Base-by-base conservation (phyloP, 768 basidiomycete genomes). In the Amanita polypyramis region DNA sequence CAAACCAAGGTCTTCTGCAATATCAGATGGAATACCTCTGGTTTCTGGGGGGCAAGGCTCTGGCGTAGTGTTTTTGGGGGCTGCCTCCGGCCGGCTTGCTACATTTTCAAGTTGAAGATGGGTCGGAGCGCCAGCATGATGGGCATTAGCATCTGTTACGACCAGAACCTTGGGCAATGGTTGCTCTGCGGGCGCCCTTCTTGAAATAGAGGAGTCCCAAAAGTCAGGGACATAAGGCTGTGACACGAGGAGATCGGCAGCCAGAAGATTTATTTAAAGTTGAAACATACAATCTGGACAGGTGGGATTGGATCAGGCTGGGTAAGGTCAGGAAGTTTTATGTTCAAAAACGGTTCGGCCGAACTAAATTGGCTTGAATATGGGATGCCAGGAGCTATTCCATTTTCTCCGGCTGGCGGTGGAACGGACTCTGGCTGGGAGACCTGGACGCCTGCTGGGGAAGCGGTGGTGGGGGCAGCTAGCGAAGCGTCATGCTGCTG, bases 321-420 rank as follows among this genome's bases (percentile, higher is more conserved):
- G 17, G 74, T 68, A 12, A 75, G 58, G 52, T 82, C 71, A 17
- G 87, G 87, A 36, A 90, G 58, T 42, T 64, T 67, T 55, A 84
- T 60, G 51, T 72, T 69, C 53, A 77, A 57, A 48, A 70, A 72
- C 14, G 58, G 55, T 17, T 60, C 59, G 5, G 65, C 50, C 10
- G 63, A 58, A 17, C 54, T 41, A 11, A 29, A 29, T 39, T 27
- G 51, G 50, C 12, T 47, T 19, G 49, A 44, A 34, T 43, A 21
- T 14, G 72, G 77, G 11, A 74, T 62, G 17, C 74, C 72, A 19
- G 74, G 67, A 4, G 70, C 60, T 52, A 60, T 53, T 32, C 69
- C 60, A 53, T 65, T 59, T 34, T 57, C 62, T 41, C 58, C 58
- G 21, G 54, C 41, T 50, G 57, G 29, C 52, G 55, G 20, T 9